phyloP scores from a whole-genome alignment of 371 early-diverging fungal genomes.

The Mucor racemosus region DNA sequence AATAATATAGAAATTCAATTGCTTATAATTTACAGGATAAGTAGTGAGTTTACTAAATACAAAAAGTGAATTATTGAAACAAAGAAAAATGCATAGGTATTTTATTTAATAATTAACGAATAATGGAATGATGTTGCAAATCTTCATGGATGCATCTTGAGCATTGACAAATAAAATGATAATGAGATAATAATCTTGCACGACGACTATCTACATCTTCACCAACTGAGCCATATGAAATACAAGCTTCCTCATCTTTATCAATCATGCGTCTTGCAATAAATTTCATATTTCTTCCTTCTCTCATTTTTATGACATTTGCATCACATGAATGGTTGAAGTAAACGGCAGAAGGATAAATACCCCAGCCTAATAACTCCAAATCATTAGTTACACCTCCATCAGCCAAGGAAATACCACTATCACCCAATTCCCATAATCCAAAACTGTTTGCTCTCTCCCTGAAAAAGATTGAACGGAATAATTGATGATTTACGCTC shows the following conservation, averaged over 20 bases:
- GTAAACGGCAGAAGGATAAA: slow-evolving; percentile 75
- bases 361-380: slow-evolving; percentile 66
- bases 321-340: slow-evolving; percentile 85
- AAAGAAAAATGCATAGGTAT: background rate
- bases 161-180: slow-evolving; percentile 77
- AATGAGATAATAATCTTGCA: slow-evolving; percentile 56
- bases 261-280: slow-evolving; percentile 53
- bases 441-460: slow-evolving; percentile 75
- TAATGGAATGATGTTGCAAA: background rate
- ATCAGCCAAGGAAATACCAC: background rate
- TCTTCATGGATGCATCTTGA: slow-evolving; percentile 62
- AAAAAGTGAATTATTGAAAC: background rate
- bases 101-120: background rate
- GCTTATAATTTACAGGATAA: no score
- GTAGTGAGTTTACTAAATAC: no score
- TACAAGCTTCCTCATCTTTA: slow-evolving; percentile 70
- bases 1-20: no score
- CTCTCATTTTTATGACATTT: slow-evolving; percentile 62
- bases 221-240: slow-evolving; percentile 68
- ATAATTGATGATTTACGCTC: slow-evolving; percentile 35
- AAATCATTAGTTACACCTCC: slow-evolving; percentile 41
- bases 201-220: slow-evolving; percentile 48
- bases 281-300: slow-evolving; percentile 60
- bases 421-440: slow-evolving; percentile 51
- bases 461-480: slow-evolving; percentile 61